A percentile compares a stretch with the other conserved stretches of the same genome.
phyloP scores from a whole-genome alignment of 805 yeast species.

The Candida oleophila region DNA sequence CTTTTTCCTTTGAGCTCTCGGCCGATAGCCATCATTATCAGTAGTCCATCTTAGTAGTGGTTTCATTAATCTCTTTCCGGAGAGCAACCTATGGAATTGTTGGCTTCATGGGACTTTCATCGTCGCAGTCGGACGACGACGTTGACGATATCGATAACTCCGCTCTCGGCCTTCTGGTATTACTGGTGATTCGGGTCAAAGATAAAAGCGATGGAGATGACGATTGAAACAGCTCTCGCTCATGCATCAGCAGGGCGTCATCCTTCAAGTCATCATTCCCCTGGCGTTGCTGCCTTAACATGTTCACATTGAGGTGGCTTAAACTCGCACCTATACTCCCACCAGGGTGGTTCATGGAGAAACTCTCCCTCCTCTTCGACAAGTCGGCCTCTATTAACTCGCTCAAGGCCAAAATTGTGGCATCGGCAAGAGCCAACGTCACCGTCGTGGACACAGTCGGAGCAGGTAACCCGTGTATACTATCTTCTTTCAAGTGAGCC shows the following conservation, averaged over 20 bases:
- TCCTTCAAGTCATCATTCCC: too few species aligned
- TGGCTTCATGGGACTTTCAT: background rate
- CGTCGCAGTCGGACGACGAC: background rate
- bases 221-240: too few species aligned
- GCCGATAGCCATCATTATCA: too few species aligned
- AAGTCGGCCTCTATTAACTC: conserved; percentile 64
- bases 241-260: too few species aligned
- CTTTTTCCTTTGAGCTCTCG: too few species aligned
- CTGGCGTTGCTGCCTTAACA: conserved; percentile 1
- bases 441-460: conserved; percentile 85
- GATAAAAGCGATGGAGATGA: background rate
- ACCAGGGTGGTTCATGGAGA: conserved; percentile 82
- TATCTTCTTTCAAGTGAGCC: conserved; percentile 51
- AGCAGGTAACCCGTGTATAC: conserved; percentile 77
- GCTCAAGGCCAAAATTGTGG: conserved; percentile 69
- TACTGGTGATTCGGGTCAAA: background rate
- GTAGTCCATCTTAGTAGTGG: too few species aligned
- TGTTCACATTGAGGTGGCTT: conserved; percentile 28
- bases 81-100: background rate
- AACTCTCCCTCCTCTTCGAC: conserved; percentile 50
- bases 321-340: conserved; percentile 75
- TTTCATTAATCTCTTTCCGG: too few species aligned
- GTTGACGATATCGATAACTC: background rate
- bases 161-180: background rate
- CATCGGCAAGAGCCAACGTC: conserved; percentile 74